These are phyloP conservation scores for Ceratobasidium sp. DNA, from an alignment of 1,284 basidiomycete species.

Conservation along the genomic window DNA sequence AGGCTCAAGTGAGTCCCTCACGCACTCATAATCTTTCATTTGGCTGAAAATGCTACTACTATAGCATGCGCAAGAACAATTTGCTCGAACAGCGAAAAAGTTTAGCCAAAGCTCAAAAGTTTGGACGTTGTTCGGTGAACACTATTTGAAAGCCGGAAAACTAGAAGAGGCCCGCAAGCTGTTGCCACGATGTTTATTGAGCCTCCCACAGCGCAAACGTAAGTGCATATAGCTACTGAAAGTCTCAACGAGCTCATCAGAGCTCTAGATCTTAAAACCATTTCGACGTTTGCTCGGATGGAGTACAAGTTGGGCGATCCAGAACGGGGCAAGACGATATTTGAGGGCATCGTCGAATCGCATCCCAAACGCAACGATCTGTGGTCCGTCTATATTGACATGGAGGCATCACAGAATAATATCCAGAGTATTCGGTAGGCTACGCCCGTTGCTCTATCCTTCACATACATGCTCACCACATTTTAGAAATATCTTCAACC, in stretches of 20 bases:
- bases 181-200: conserved; percentile 90
- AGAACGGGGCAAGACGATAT: conserved; percentile 95
- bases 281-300: conserved; percentile 93
- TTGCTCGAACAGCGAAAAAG: conserved; percentile 89
- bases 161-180: conserved; percentile 88
- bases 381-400: conserved; percentile 98
- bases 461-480: background rate
- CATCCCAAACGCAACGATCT: conserved; percentile 96
- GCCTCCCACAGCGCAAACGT: conserved; percentile 96
- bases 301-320: conserved; percentile 96
- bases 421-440: conserved; percentile 80
- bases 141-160: conserved; percentile 79
- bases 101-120: conserved; percentile 92
- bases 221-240: conserved; percentile 57
- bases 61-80: conserved; percentile 90
- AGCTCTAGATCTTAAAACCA: conserved; percentile 89
- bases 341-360: conserved; percentile 95
- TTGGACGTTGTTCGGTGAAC: conserved; percentile 91
- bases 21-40: too few relatives aligned
- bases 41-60: background rate
- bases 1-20: conserved; percentile 74
- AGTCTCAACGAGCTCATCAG: background rate
- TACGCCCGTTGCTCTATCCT: background rate
- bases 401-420: conserved; percentile 86
- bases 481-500: conserved; percentile 85